Evolutionary conservation across 768 basidiomycete genomes (phyloP).

Genomic region (Guyanaporus albipodus): DNA sequence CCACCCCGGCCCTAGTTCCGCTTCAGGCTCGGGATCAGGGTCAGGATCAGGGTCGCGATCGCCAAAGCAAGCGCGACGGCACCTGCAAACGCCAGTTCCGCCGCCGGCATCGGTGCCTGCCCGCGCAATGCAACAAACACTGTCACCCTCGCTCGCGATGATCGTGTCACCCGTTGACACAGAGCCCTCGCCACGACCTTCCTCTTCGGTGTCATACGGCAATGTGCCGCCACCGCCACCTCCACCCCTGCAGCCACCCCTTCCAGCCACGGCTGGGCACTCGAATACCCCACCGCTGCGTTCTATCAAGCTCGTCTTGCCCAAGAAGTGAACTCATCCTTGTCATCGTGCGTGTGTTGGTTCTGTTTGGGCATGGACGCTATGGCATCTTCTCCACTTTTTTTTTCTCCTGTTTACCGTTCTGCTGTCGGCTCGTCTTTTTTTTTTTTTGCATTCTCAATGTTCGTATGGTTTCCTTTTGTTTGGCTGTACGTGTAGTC

Average conservation of each 20-base stretch:
- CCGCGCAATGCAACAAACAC: constrained; percentile 33
- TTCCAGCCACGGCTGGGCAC: constrained; percentile 3
- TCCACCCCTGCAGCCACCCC: constrained; percentile 6
- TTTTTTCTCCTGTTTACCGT: background rate
- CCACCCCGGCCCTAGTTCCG: constrained; percentile 13
- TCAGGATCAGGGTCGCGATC: constrained; percentile 25
- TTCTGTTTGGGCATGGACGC: background rate
- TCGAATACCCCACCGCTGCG: constrained; percentile 30
- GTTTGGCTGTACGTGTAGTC: constrained; percentile 15
- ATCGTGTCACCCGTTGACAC: constrained; percentile 33
- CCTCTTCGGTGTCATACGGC: constrained; percentile 25
- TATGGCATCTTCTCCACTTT: background rate
- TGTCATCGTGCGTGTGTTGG: background rate
- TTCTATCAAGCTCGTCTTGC: constrained; percentile 28
- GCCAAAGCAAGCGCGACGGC: constrained; percentile 32
- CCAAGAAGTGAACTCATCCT: constrained; percentile 31
- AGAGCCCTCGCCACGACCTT: constrained; percentile 30
- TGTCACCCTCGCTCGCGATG: constrained; percentile 34
- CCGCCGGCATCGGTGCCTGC: constrained; percentile 23
- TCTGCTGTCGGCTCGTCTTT: background rate
- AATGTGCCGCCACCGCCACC: constrained; percentile 11
- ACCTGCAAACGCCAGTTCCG: constrained; percentile 32
- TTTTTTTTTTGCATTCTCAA: background rate
- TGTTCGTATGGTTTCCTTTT: background rate
- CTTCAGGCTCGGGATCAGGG: background rate